Base-by-base conservation (phyloP, 202 grass and related monocot species). In the Schoenoplectus tabernaemontani region DNA sequence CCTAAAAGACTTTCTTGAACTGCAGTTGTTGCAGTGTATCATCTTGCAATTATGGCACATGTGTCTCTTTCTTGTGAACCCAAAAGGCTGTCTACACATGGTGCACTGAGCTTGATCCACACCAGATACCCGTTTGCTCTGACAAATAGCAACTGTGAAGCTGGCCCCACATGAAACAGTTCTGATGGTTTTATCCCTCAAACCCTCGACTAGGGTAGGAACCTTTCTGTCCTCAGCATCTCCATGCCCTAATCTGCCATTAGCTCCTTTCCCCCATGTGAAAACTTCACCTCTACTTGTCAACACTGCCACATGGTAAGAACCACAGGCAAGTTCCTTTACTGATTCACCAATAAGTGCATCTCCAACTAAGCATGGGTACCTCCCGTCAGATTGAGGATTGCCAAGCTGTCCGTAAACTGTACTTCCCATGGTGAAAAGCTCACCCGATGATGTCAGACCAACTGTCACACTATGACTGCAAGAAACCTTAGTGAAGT, bases 191-290 rank as follows among this genome's bases (percentile, higher is more conserved):
- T 90, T 88, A 37, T 97, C 94, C 86, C 78, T 97, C 86, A 97
- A 82, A 82, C 86, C 87, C 78, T 93, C 91, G 15, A 97, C 89
- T 36, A 80, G 36, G 32, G 84, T 92, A 77, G 94, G 94, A 59
- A 85, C 85, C 66, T 97, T 97, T 41, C 83, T 57, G 86, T 97
- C 91, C 85, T 94, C 94, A 72, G 88, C 59, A 84, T 97, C 94
- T 86, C 94, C 94, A 86, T 97, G 94, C 50, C 94, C 94, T 44
- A 97, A 84, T 86, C 91, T 92, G 57, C 94, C 94, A 84, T 97
- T 97, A 80, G 87, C 87, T 44, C 94, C 94, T 82, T 92, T 97
- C 75, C 94, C 91, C 94, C 94, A 97, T 57, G 94, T 97, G 81
- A 87, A 97, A 73, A 97, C 80, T 50, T 97, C 94, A 38, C 84